These are phyloP conservation scores for Isoetes taiwanensis DNA, from an alignment of 75 land plant species.

Conservation along the genomic window DNA sequence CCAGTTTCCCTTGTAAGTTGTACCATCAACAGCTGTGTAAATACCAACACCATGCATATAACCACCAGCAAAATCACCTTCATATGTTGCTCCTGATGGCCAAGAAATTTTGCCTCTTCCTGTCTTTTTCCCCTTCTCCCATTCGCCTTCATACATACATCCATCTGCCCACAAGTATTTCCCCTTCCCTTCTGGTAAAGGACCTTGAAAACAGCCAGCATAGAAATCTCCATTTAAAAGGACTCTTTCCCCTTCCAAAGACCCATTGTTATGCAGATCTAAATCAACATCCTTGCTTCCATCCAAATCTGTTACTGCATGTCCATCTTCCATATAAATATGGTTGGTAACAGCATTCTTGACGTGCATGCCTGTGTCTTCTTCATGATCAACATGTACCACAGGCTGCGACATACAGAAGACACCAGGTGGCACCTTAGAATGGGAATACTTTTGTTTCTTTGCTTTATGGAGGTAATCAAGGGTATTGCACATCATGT, in stretches of 20 bases:
- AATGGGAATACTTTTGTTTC: neutral
- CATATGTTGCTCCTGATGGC: constrained; percentile 78
- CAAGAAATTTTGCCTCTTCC: constrained; percentile 71
- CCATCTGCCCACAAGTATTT: constrained; percentile 87
- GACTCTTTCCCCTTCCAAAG: constrained; percentile 39
- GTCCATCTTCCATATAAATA: too few relatives aligned
- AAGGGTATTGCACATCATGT: neutral
- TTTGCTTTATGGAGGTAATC: neutral
- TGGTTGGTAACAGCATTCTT: too few relatives aligned
- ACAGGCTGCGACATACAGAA: constrained; percentile 81
- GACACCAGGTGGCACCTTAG: constrained; percentile 16
- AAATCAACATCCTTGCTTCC: too few relatives aligned
- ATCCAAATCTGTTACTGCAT: too few relatives aligned
- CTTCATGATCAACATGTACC: constrained; percentile 33
- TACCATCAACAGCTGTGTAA: constrained; percentile 34
- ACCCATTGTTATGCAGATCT: too few relatives aligned
- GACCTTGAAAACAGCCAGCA: constrained; percentile 50
- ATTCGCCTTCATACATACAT: constrained; percentile 86
- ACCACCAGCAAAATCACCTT: constrained; percentile 83
- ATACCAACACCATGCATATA: constrained; percentile 85
- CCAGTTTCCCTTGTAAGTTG: constrained; percentile 75
- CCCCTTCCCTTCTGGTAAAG: constrained; percentile 74
- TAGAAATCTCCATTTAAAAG: constrained; percentile 71
- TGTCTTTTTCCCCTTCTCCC: constrained; percentile 78
- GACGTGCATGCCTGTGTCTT: too few relatives aligned